Evolutionary conservation across 768 basidiomycete genomes (phyloP).

Genomic region (Sporobolomyces pararoseus): DNA sequence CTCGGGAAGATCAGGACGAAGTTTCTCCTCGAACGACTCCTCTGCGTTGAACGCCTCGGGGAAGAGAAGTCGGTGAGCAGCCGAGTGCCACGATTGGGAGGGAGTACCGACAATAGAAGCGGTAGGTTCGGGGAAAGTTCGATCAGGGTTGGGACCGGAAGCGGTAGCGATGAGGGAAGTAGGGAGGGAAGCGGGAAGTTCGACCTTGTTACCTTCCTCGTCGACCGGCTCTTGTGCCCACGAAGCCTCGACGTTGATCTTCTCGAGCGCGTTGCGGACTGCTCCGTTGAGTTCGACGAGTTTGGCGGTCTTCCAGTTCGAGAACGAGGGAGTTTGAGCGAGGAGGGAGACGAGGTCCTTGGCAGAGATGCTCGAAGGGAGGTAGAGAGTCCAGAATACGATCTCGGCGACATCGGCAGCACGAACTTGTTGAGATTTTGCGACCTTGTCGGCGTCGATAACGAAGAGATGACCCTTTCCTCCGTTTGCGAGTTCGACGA

Average conservation of each 20-base stretch:
- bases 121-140: slow-evolving; percentile 61
- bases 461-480: slow-evolving; percentile 62
- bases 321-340: slow-evolving; percentile 32
- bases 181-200: slow-evolving; percentile 55
- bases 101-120: slow-evolving; percentile 52
- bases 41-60: slow-evolving; percentile 68
- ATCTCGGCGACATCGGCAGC: slow-evolving; percentile 59
- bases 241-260: slow-evolving; percentile 57
- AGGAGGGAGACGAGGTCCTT: slow-evolving; percentile 42
- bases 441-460: slow-evolving; percentile 53
- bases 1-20: slow-evolving; percentile 78
- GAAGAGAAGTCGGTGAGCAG: slow-evolving; percentile 84
- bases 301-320: slow-evolving; percentile 33
- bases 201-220: slow-evolving; percentile 45
- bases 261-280: slow-evolving; percentile 54
- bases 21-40: slow-evolving; percentile 46
- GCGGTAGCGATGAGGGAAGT: slow-evolving; percentile 63
- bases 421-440: slow-evolving; percentile 51
- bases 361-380: slow-evolving; percentile 38
- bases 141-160: slow-evolving; percentile 52
- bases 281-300: slow-evolving; percentile 44
- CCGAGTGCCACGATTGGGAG: slow-evolving; percentile 66
- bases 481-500: slow-evolving; percentile 51
- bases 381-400: slow-evolving; percentile 75
- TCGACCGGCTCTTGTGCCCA: slow-evolving; percentile 45